Base-by-base conservation (phyloP, 2,329 filamentous ascomycete genomes). In the Thyridium curvatum region DNA sequence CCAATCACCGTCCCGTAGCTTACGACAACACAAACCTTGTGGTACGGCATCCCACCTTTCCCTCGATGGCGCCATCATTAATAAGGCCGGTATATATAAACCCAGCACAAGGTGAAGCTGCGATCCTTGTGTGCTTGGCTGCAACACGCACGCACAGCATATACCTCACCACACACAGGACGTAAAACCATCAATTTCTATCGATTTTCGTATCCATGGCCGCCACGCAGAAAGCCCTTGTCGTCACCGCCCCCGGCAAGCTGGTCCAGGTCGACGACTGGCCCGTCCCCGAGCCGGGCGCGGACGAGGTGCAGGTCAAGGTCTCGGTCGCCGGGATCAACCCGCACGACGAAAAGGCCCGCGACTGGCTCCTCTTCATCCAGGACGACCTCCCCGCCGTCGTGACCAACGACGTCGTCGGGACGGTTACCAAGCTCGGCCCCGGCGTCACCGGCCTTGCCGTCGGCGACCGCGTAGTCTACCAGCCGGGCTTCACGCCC, bases 321-420 rank as follows among this genome's bases (percentile, higher is more conserved):
- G 52, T 68, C 18, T 56, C 50, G 3, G 52, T 61, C 12, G 55
- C 51, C 18, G 60, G 55, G 8, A 41, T 57, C 18, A 51, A 50
- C 18, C 44, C 46, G 4, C 61, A 67, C 40, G 65, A 69, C 48
- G 46, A 58, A n/a, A 64, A 64, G 39, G 45, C 46, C 12, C 58
- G 62, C 8, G 60, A 64, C 41, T 18, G 12, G 1, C 56, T 58
- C 6, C 52, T 66, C n/a, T 61, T 64, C 41, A 55, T 62, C 37
- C 41, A 49, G 14, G 43, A 52, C 12, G 33, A 43, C 8, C 49
- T 59, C 1, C 63, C 64, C 2, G 51, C 50, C 2, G 44, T 65
- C 16, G 47, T 65, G 1, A 52, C 48, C 16, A 56, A 57, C 41
- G 60, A 66, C 39, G 43, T 62, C 12, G 58, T 53, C 18, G 62